Conservation (phyloP, 2,329 filamentous ascomycete genomes). For the Camillea tinctor region DNA sequence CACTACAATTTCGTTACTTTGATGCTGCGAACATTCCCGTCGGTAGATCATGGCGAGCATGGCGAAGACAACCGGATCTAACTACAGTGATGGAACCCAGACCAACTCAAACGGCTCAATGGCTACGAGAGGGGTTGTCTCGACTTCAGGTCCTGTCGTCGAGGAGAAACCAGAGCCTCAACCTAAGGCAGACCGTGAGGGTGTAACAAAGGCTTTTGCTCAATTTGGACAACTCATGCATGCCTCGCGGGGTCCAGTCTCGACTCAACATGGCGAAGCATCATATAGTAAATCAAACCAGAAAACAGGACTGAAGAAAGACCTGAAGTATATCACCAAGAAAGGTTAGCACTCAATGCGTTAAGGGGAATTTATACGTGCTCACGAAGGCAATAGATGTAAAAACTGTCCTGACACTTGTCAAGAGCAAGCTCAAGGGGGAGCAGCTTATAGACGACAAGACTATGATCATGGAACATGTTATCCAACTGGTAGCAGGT, state of each 20-base stretch:
- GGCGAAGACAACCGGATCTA: slow-evolving; percentile 10
- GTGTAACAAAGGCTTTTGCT: slow-evolving; percentile 34
- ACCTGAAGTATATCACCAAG: slow-evolving; percentile 55
- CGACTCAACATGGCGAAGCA: slow-evolving; percentile 62
- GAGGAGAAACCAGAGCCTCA: slow-evolving; percentile 19
- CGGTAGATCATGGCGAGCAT: slow-evolving; percentile 12
- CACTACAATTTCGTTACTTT: not conserved
- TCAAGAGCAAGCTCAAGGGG: slow-evolving; percentile 63
- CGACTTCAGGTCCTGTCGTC: slow-evolving; percentile 14
- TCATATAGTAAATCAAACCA: slow-evolving; percentile 50
- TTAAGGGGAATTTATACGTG: not conserved
- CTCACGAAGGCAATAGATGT: slow-evolving; percentile 48
- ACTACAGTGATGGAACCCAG: slow-evolving; percentile 10
- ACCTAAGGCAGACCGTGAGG: slow-evolving; percentile 32
- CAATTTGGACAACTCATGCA: slow-evolving; percentile 37
- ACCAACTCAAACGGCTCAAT: slow-evolving; percentile 17
- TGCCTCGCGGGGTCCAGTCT: slow-evolving; percentile 60
- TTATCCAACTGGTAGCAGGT: slow-evolving; percentile 67
- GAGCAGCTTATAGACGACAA: slow-evolving; percentile 68
- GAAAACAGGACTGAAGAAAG: slow-evolving; percentile 52
- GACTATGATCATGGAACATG: slow-evolving; percentile 72
- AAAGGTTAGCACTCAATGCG: slow-evolving; percentile 38
- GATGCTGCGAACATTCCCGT: not conserved
- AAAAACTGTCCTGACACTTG: slow-evolving; percentile 59
- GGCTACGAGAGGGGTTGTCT: slow-evolving; percentile 5